These are phyloP conservation scores for Puccinia horiana DNA, from an alignment of 1,284 basidiomycete genomes.

Conservation along the genomic window DNA sequence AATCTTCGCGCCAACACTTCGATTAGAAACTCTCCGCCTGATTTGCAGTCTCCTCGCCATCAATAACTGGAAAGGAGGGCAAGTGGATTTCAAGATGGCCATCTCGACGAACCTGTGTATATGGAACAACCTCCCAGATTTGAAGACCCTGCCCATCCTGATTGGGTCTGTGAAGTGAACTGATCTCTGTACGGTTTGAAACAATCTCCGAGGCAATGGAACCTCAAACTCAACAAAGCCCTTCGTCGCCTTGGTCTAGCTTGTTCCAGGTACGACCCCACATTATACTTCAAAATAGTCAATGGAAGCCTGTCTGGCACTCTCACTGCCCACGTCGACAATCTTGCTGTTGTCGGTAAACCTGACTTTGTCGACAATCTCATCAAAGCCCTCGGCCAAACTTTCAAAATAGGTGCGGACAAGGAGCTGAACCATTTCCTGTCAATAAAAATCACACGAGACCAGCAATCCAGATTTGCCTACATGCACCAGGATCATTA, in stretches of 20 bases:
- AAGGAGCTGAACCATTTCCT: conserved; percentile 15
- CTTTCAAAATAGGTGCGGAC: conserved; percentile 1
- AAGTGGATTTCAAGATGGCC: conserved; percentile 45
- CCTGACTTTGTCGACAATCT: not conserved
- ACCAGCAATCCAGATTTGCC: not conserved
- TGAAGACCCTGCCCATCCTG: not conserved
- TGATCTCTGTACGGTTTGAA: conserved; percentile 38
- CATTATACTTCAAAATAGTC: conserved; percentile 11
- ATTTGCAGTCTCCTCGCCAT: conserved; percentile 29
- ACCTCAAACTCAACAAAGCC: conserved; percentile 4
- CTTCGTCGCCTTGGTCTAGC: not conserved
- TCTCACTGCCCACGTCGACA: not conserved
- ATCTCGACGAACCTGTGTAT: not conserved
- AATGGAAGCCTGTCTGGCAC: not conserved
- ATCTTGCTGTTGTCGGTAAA: not conserved
- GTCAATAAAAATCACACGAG: not conserved
- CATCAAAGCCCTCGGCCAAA: not conserved
- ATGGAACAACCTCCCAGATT: conserved; percentile 7
- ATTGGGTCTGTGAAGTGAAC: conserved; percentile 31
- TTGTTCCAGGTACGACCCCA: conserved; percentile 18
- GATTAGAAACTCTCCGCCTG: not conserved
- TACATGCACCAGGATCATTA: conserved; percentile 11
- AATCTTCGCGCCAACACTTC: conserved; percentile 8
- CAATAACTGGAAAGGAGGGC: conserved; percentile 17
- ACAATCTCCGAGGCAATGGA: conserved; percentile 39